Evolutionary conservation across 257 asterid genomes (phyloP).

Genomic region (Penstemon barbatus): DNA sequence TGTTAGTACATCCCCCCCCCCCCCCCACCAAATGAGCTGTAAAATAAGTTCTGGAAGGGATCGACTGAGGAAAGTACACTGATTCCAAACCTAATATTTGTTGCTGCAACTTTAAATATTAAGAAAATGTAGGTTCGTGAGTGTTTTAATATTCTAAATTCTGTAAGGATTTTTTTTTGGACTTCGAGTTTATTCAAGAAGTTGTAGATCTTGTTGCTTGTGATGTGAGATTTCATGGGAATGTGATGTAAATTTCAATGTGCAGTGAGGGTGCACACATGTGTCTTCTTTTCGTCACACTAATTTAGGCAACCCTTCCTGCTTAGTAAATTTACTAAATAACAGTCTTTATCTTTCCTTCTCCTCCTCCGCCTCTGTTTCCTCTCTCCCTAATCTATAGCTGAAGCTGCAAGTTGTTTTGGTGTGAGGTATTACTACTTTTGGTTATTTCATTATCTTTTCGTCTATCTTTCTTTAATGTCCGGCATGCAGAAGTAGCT

Average conservation of each 20-base stretch:
- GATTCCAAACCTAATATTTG: not conserved
- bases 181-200: conserved; percentile 31
- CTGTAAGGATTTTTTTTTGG: conserved; percentile 11
- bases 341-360: not conserved
- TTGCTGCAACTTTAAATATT: conserved; percentile 1
- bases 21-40: too few species aligned
- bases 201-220: conserved; percentile 18
- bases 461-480: not conserved
- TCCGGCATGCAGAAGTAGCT: conserved; percentile 14
- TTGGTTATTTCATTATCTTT: conserved; percentile 6
- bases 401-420: too few species aligned
- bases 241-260: conserved; percentile 27
- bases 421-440: not conserved
- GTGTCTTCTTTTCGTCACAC: conserved; percentile 33
- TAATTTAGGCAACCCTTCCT: conserved; percentile 30
- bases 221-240: conserved; percentile 50
- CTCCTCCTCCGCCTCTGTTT: not conserved
- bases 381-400: not conserved
- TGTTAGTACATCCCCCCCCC: not conserved
- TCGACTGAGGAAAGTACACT: conserved; percentile 15
- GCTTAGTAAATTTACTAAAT: conserved; percentile 21
- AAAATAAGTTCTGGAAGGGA: conserved; percentile 12
- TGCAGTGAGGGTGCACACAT: conserved; percentile 24
- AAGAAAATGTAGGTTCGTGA: not conserved
- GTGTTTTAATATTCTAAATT: not conserved